Conservation (phyloP, 2,329 filamentous ascomycete species). For the Neonectria coccinea region DNA sequence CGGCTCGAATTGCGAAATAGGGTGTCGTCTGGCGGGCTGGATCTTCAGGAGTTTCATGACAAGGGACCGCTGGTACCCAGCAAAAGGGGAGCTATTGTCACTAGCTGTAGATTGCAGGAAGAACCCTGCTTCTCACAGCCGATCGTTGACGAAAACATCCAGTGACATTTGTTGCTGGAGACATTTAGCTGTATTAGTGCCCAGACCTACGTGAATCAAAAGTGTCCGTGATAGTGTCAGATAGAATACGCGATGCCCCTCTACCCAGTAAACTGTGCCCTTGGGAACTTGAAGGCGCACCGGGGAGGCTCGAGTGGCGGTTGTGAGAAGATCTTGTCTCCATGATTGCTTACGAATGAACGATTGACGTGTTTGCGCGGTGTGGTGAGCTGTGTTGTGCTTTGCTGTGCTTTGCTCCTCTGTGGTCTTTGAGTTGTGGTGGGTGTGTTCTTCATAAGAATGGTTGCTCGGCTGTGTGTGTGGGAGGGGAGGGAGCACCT, state of each 20-base stretch:
- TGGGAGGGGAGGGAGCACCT: background rate
- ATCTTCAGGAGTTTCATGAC: slow-evolving; percentile 1
- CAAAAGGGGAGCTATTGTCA: background rate
- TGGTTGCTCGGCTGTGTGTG: background rate
- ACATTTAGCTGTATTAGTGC: background rate
- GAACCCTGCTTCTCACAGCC: slow-evolving; percentile 11
- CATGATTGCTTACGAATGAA: background rate
- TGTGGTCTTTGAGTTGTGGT: background rate
- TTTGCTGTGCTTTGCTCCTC: background rate
- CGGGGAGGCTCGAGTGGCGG: background rate
- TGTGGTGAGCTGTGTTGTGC: background rate
- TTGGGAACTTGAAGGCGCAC: background rate
- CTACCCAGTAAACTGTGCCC: background rate
- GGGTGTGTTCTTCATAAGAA: background rate
- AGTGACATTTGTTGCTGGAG: background rate
- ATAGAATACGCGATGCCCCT: background rate
- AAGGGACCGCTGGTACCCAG: slow-evolving; percentile 1
- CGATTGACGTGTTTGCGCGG: background rate
- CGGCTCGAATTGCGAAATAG: slow-evolving; percentile 8
- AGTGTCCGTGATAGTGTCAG: background rate
- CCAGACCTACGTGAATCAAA: background rate
- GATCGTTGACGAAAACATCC: slow-evolving; percentile 16
- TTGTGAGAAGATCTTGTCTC: background rate
- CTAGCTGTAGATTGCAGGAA: slow-evolving; percentile 14
- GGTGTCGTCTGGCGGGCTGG: background rate